Percentiles rank a stretch among this genome's conserved stretches.
Evolutionary conservation across 1,284 basidiomycete species (phyloP).

Genomic region (Sporisorium graminicola): DNA sequence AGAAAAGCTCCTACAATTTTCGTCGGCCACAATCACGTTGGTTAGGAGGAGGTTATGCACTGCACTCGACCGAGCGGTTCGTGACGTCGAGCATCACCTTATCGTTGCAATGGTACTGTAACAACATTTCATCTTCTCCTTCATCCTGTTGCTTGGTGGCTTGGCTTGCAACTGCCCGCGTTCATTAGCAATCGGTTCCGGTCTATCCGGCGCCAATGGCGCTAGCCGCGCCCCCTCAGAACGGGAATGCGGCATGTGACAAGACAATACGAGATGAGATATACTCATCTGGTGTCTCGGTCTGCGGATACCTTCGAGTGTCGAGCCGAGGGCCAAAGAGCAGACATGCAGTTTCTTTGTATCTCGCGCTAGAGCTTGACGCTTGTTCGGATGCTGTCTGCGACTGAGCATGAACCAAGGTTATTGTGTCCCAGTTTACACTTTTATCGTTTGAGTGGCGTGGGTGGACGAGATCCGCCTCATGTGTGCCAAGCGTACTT

Average conservation of each 20-base stretch:
- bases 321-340: background rate
- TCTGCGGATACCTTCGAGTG: background rate
- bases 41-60: no score
- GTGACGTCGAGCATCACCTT: no score
- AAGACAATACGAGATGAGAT: background rate
- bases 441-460: background rate
- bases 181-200: background rate
- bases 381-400: background rate
- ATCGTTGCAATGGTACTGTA: no score
- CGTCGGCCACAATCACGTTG: no score
- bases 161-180: background rate
- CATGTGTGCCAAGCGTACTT: background rate
- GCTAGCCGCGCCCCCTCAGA: background rate
- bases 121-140: background rate
- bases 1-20: no score
- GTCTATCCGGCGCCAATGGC: conserved; percentile 1
- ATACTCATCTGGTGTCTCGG: background rate
- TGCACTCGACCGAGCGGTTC: no score
- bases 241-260: background rate
- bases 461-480: background rate
- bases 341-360: no score
- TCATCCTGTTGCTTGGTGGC: background rate
- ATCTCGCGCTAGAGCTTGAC: background rate
- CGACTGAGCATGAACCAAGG: background rate
- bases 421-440: no score